These are phyloP conservation scores for Mycena leptocephala DNA, from an alignment of 768 basidiomycete species.

Conservation along the genomic window DNA sequence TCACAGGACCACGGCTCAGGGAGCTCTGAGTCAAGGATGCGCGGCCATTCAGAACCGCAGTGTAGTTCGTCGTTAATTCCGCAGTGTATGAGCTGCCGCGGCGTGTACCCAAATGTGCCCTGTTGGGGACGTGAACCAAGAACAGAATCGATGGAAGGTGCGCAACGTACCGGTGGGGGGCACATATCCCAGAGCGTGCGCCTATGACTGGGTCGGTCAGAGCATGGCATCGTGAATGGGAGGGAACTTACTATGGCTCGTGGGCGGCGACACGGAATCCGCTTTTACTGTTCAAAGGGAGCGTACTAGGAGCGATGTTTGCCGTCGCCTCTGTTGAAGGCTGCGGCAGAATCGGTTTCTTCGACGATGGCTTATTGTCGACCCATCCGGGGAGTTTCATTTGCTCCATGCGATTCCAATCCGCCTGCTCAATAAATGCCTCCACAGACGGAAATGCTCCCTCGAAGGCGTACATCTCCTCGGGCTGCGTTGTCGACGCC, in stretches of 20 bases:
- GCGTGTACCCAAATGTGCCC: too few relatives aligned
- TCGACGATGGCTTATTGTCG: background rate
- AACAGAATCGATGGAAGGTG: background rate
- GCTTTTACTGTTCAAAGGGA: background rate
- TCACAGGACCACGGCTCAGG: constrained; percentile 4
- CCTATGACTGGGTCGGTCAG: background rate
- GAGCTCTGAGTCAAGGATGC: background rate
- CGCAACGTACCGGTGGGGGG: background rate
- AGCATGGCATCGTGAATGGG: background rate
- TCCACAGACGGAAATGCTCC: background rate
- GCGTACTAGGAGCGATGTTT: background rate
- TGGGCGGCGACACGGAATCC: background rate
- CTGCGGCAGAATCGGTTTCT: background rate
- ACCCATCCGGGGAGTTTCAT: background rate
- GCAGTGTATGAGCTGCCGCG: too few relatives aligned
- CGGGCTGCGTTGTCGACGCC: background rate
- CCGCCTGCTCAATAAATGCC: background rate
- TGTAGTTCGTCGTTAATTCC: too few relatives aligned
- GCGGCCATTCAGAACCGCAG: constrained; percentile 3
- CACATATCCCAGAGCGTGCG: background rate
- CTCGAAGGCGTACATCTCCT: background rate
- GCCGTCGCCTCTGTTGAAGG: background rate
- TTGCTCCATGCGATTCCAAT: background rate
- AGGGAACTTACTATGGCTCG: background rate
- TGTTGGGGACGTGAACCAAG: too few relatives aligned